These are phyloP conservation scores for Pharnaceum exiguum DNA, from an alignment of 148 eudicot species.

Conservation along the genomic window DNA sequence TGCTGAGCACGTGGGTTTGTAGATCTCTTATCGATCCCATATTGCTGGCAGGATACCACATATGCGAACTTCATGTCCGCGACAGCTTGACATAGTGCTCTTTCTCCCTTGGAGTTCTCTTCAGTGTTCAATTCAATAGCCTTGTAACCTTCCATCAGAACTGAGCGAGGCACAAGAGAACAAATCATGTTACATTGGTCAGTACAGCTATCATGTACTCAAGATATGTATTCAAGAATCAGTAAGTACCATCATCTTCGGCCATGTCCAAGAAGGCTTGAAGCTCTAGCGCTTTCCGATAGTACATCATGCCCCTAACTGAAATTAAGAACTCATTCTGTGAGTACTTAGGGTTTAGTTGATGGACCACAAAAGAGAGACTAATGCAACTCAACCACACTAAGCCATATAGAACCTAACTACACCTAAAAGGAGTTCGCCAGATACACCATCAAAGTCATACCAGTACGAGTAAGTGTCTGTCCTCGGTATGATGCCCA, in stretches of 20 bases:
- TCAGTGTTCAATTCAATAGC: conserved; percentile 79
- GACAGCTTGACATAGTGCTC: conserved; percentile 93
- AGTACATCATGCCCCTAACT: conserved; percentile 99
- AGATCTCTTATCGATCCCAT: conserved; percentile 82
- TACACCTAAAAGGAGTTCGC: conserved; percentile 1
- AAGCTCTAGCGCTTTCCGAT: conserved; percentile 92
- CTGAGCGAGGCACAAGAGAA: conserved; percentile 29
- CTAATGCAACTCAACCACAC: background rate
- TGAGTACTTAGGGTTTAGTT: background rate
- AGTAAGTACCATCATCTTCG: conserved; percentile 59
- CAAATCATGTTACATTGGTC: no score
- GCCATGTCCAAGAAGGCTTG: conserved; percentile 99
- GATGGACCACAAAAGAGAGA: background rate
- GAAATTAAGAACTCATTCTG: conserved; percentile 20
- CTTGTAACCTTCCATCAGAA: conserved; percentile 89
- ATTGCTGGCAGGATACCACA: conserved; percentile 94
- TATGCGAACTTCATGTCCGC: conserved; percentile 98
- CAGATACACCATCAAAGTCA: background rate
- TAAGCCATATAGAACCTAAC: background rate
- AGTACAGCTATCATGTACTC: no score
- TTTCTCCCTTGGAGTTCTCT: conserved; percentile 73
- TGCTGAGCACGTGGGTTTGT: conserved; percentile 76
- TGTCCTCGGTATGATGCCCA: conserved; percentile 99
- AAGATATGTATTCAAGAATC: background rate
- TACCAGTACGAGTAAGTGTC: conserved; percentile 93